These are phyloP conservation scores for Hyphodiscus hymeniophilus DNA, from an alignment of 495 filamentous ascomycete genomes.

Conservation along the genomic window DNA sequence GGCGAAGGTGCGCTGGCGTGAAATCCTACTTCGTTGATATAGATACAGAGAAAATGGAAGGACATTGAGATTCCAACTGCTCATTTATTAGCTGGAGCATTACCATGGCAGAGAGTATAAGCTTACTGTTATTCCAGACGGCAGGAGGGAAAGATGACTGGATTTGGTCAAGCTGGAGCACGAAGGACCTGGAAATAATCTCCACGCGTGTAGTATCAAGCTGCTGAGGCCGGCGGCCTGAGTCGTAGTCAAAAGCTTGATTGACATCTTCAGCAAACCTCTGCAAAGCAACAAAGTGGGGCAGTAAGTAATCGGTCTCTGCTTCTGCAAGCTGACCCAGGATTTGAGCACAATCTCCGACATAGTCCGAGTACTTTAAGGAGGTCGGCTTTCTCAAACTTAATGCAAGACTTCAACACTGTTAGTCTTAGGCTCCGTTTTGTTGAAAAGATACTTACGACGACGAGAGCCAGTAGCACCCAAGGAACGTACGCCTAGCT, in stretches of 20 bases:
- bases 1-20: neutral
- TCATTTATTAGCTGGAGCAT: neutral
- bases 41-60: slow-evolving; percentile 9
- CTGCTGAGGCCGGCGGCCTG: neutral
- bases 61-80: slow-evolving; percentile 11
- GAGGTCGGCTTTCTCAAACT: slow-evolving; percentile 13
- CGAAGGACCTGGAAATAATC: slow-evolving; percentile 10
- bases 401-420: slow-evolving; percentile 3
- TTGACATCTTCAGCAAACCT: slow-evolving; percentile 17
- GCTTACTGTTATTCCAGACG: slow-evolving; percentile 18
- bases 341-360: slow-evolving; percentile 8
- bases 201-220: slow-evolving; percentile 12
- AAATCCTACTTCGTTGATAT: slow-evolving; percentile 17
- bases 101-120: neutral
- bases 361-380: slow-evolving; percentile 9
- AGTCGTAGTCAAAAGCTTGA: slow-evolving; percentile 11
- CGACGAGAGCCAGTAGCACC: slow-evolving; percentile 25
- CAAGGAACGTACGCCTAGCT: slow-evolving; percentile 21
- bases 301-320: slow-evolving; percentile 13
- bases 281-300: slow-evolving; percentile 12
- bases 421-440: neutral
- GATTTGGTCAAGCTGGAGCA: slow-evolving; percentile 9
- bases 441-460: slow-evolving; percentile 15
- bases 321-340: slow-evolving; percentile 2
- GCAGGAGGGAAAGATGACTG: slow-evolving; percentile 6